Base-by-base conservation (phyloP, 2,329 filamentous ascomycete species). In the Fusarium setosum region DNA sequence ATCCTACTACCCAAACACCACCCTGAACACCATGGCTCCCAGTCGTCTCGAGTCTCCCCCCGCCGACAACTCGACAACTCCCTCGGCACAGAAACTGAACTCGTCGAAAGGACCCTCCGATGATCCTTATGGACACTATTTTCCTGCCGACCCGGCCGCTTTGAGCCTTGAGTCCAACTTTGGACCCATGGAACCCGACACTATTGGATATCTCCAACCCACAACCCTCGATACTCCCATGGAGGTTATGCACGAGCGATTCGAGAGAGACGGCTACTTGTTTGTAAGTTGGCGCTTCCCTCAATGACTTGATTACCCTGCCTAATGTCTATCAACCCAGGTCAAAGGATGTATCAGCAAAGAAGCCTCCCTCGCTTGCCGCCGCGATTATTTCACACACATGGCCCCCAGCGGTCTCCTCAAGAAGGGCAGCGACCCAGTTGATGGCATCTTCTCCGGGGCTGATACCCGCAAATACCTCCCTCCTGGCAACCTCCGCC, bases 151-250 rank as follows among this genome's bases (percentile, higher is more conserved):
- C 3, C 42, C 42, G 20, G 31, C 18, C 5, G 21, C 42, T 13
- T n/a, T 47, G 42, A 47, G 42, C 13, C 42, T 47, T 2, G 42
- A 47, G 26, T 47, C 42, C 6, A 47, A 47, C 18, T 47, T 47
- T 21, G 42, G 42, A 3, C 26, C 26, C 18, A 47, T 47, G 42
- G 42, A 47, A 21, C 17, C 26, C 3, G 45, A 59, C 15, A 59
- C 55, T 9, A 52, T 62, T 21, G 59, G 59, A 3, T 62, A 62
- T n/a, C 56, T 62, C 9, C 55, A 62, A 35, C 59, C 59, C 6
- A 62, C 55, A 2, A 55, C 55, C 17, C 53, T 48, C 17, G 49
- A 62, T 23, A 45, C 59, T 11, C 55, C 59, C 13, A 34, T 62
- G 5, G 56, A 59, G 24, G 56, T 62, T 15, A 59, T 62, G 59